phyloP scores from a whole-genome alignment of 345 rosid species.

The Eutrema yunnanense region DNA sequence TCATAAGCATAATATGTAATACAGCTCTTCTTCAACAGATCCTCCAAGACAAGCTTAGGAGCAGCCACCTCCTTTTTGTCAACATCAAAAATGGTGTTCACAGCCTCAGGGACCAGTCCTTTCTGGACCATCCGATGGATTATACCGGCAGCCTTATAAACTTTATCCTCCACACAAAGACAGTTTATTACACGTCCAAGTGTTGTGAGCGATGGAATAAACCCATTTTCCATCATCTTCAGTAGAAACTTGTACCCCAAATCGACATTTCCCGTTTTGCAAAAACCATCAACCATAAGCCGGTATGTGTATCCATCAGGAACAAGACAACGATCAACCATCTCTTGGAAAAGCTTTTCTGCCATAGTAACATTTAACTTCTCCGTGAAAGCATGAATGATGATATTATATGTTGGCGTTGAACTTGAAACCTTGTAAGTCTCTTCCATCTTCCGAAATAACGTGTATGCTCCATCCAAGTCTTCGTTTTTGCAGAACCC shows the following conservation, averaged over 20 bases:
- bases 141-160: constrained; percentile 65
- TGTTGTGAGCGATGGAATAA: constrained; percentile 60
- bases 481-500: constrained; percentile 67
- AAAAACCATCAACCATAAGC: constrained; percentile 75
- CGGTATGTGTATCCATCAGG: constrained; percentile 74
- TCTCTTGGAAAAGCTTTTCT: constrained; percentile 58
- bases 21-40: constrained; percentile 70
- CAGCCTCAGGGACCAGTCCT: constrained; percentile 73
- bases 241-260: constrained; percentile 50
- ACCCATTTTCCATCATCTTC: constrained; percentile 54
- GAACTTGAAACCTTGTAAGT: constrained; percentile 46
- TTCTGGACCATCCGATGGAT: constrained; percentile 62
- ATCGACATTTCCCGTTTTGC: constrained; percentile 62
- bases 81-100: constrained; percentile 62
- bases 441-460: constrained; percentile 56
- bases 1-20: constrained; percentile 80
- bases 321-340: constrained; percentile 50
- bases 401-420: constrained; percentile 63
- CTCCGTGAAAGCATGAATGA: constrained; percentile 62
- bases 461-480: constrained; percentile 54
- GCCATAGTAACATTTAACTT: constrained; percentile 59
- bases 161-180: constrained; percentile 62
- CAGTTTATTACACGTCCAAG: constrained; percentile 81
- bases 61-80: constrained; percentile 77
- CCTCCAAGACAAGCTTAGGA: constrained; percentile 87